Conservation (phyloP, 345 rosid genomes). For the Heritiera fomes region DNA sequence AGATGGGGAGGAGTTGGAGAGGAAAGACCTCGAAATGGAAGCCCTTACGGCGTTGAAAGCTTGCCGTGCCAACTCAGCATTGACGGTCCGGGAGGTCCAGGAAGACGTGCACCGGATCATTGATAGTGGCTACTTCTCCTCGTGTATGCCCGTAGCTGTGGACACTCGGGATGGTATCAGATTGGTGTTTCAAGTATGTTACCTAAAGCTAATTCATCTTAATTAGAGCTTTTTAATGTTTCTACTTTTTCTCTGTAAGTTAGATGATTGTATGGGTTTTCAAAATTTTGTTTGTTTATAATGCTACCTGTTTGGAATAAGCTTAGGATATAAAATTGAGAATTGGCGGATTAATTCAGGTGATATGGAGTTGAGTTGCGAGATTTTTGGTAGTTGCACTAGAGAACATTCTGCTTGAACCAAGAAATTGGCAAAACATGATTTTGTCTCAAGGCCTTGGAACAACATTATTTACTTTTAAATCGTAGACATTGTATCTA, state of each 20-base stretch:
- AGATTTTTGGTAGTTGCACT: neutral
- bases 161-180: conserved; percentile 92
- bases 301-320: neutral
- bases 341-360: neutral
- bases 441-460: neutral
- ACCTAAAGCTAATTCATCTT: neutral
- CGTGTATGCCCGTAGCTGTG: conserved; percentile 89
- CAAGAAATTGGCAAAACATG: neutral
- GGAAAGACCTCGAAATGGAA: conserved; percentile 84
- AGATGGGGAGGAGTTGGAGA: conserved; percentile 92
- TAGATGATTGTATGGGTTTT: neutral
- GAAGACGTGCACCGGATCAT: conserved; percentile 94
- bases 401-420: neutral
- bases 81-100: conserved; percentile 80
- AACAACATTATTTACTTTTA: neutral
- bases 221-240: neutral
- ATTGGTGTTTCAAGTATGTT: conserved; percentile 77
- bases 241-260: neutral
- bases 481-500: neutral
- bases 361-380: neutral
- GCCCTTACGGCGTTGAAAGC: conserved; percentile 83
- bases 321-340: neutral
- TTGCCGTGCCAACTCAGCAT: conserved; percentile 82
- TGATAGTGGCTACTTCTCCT: conserved; percentile 80
- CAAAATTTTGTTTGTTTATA: neutral